Evolutionary conservation across 441 rosid species (phyloP).

Genomic region (Gossypium davidsonii): DNA sequence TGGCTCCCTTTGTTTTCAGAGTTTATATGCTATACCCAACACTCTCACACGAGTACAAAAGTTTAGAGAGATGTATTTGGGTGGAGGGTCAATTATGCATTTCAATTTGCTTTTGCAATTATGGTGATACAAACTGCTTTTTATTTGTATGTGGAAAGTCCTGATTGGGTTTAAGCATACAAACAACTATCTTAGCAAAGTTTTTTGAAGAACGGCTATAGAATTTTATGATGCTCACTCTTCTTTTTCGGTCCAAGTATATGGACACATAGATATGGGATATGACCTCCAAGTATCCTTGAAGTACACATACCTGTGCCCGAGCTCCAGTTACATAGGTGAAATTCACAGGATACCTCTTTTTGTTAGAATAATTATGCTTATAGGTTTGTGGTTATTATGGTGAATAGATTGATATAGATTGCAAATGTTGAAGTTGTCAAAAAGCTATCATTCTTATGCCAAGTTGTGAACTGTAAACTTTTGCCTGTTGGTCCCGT

Average conservation of each 20-base stretch:
- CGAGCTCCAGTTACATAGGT: not conserved
- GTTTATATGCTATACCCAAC: not conserved
- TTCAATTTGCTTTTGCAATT: not conserved
- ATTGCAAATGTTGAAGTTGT: not conserved
- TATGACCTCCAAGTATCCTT: not conserved
- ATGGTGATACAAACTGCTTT: not conserved
- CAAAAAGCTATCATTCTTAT: not conserved
- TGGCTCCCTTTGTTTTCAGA: not conserved
- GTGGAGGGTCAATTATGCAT: not conserved
- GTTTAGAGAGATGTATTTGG: not conserved
- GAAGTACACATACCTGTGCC: not conserved
- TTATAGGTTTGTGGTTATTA: conserved; percentile 1
- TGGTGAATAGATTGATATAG: not conserved
- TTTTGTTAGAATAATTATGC: not conserved
- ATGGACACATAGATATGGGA: not conserved
- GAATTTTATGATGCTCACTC: not conserved
- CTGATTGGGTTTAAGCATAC: not conserved
- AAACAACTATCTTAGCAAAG: not conserved
- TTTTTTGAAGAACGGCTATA: not conserved
- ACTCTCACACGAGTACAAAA: not conserved
- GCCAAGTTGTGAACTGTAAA: not conserved
- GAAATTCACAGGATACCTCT: not conserved
- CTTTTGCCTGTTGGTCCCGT: not conserved
- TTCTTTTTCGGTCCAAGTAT: no score
- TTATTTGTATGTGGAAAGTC: not conserved